Conservation (phyloP, 495 filamentous ascomycete species). For the Talaromyces thailandensis region DNA sequence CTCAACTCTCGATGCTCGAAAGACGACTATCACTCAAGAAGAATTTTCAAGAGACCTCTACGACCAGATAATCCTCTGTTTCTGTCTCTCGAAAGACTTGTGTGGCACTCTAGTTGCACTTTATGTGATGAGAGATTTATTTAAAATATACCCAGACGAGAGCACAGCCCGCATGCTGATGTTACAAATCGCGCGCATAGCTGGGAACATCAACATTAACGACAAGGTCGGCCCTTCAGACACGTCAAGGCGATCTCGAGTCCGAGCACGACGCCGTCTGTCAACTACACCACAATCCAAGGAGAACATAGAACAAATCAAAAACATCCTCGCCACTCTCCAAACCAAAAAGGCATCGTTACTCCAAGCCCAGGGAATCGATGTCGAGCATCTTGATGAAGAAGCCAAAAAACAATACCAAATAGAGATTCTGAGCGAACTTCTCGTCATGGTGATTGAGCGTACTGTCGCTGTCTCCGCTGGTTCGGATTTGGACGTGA, state of each 20-base stretch:
- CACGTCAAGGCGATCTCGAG: not conserved
- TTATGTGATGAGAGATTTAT: constrained; percentile 42
- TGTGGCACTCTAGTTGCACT: constrained; percentile 53
- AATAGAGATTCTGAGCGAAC: constrained; percentile 39
- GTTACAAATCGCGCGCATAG: constrained; percentile 40
- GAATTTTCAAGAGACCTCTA: constrained; percentile 45
- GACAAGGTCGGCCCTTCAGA: not conserved
- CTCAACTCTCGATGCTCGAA: constrained; percentile 20
- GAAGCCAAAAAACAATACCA: constrained; percentile 36
- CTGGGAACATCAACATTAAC: constrained; percentile 21
- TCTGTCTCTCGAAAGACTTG: constrained; percentile 45
- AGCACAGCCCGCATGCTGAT: constrained; percentile 41
- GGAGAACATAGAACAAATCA: constrained; percentile 33
- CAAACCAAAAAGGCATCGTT: constrained; percentile 26
- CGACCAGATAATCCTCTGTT: constrained; percentile 46
- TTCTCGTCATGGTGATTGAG: constrained; percentile 42
- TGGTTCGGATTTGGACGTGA: constrained; percentile 20
- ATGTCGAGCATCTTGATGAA: constrained; percentile 27
- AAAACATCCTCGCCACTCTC: constrained; percentile 26
- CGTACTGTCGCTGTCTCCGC: constrained; percentile 20
- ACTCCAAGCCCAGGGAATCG: constrained; percentile 26
- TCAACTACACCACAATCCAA: constrained; percentile 34
- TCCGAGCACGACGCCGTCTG: constrained; percentile 33
- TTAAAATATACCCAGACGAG: constrained; percentile 44
- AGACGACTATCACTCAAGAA: constrained; percentile 14